Evolutionary conservation across 2,329 filamentous ascomycete species (phyloP).

Genomic region (Nemania diffusa): DNA sequence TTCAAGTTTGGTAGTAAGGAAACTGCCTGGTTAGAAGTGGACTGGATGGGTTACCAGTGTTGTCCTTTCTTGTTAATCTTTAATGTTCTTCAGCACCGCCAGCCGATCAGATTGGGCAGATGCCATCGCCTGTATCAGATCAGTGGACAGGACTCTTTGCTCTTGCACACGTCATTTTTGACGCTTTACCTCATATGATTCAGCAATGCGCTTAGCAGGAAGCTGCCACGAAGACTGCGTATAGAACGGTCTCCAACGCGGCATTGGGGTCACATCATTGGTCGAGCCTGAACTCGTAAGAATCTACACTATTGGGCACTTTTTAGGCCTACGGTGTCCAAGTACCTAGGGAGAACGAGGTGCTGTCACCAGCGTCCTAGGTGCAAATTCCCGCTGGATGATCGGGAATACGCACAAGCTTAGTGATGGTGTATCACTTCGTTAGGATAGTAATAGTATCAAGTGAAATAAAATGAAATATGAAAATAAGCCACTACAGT

Average conservation of each 20-base stretch:
- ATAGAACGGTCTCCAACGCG: not conserved
- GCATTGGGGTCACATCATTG: not conserved
- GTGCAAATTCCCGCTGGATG: not conserved
- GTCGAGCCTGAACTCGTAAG: not conserved
- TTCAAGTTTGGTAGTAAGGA: slow-evolving; percentile 30
- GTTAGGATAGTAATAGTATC: slow-evolving; percentile 33
- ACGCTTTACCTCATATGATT: not conserved
- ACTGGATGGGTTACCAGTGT: slow-evolving; percentile 29
- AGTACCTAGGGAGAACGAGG: not conserved
- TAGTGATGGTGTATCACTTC: slow-evolving; percentile 6
- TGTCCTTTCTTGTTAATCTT: slow-evolving; percentile 32
- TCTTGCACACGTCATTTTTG: not conserved
- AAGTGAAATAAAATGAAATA: slow-evolving; percentile 12
- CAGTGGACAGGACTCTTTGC: not conserved
- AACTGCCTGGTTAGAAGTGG: slow-evolving; percentile 30
- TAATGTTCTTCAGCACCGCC: slow-evolving; percentile 28
- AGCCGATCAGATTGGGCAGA: not conserved
- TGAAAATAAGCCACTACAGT: not conserved
- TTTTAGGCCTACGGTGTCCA: no score
- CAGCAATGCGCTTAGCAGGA: not conserved
- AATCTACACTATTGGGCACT: not conserved
- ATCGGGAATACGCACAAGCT: slow-evolving; percentile 2
- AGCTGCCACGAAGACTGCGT: not conserved
- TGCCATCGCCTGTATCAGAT: not conserved
- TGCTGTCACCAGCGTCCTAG: not conserved